Evolutionary conservation across 768 basidiomycete species (phyloP).

Genomic region (Boletales sp.): DNA sequence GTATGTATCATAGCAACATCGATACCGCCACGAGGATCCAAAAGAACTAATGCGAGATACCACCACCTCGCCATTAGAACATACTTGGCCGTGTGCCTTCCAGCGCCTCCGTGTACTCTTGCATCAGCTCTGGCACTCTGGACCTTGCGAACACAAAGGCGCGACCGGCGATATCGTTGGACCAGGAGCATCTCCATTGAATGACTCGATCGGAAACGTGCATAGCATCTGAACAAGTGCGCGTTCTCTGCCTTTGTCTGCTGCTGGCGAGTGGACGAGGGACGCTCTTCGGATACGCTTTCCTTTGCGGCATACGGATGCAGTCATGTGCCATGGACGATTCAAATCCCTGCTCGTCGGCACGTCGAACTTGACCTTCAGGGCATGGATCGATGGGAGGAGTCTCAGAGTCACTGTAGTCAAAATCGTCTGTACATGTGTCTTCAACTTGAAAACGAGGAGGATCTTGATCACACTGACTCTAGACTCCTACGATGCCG

Average conservation of each 20-base stretch:
- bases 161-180: conserved; percentile 6
- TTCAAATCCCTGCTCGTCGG: conserved; percentile 5
- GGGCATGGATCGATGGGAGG: background rate
- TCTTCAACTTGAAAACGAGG: too few species aligned
- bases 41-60: too few species aligned
- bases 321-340: background rate
- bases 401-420: background rate
- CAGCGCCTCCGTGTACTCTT: conserved; percentile 3
- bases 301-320: background rate
- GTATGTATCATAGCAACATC: too few species aligned
- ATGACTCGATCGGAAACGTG: background rate
- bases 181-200: conserved; percentile 4
- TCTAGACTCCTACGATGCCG: background rate
- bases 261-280: background rate
- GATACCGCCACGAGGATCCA: too few species aligned
- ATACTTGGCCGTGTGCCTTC: too few species aligned
- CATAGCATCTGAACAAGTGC: conserved; percentile 1
- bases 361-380: background rate
- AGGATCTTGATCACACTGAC: too few species aligned
- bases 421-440: too few species aligned
- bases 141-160: conserved; percentile 2
- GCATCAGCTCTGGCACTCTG: background rate
- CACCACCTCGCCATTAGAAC: too few species aligned
- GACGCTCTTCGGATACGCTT: background rate
- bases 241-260: background rate